Conservation (phyloP, 176 grass and related monocot species). For the Neostapfia colusana region DNA sequence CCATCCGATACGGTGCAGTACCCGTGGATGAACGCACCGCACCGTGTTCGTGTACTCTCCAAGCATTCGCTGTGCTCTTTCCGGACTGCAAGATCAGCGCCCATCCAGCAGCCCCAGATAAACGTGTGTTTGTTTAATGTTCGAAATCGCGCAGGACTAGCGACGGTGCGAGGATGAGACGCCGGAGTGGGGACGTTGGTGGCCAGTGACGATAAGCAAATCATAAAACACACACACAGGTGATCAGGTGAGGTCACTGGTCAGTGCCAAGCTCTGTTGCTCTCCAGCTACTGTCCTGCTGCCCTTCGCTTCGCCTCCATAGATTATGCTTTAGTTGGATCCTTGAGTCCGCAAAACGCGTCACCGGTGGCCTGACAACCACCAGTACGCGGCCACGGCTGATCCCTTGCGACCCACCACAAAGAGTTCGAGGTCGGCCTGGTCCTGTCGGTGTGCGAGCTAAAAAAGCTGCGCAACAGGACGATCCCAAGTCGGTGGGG, state of each 20-base stretch:
- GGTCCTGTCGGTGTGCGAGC: not conserved
- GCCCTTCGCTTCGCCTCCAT: not conserved
- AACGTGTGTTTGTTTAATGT: not conserved
- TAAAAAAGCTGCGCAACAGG: not conserved
- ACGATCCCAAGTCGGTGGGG: not conserved
- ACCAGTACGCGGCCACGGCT: not conserved
- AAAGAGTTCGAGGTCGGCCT: not conserved
- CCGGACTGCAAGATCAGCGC: not conserved
- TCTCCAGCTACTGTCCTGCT: not conserved
- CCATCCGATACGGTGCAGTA: not conserved
- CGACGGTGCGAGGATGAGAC: not conserved
- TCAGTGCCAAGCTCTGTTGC: conserved; percentile 7
- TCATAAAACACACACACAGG: too few relatives aligned
- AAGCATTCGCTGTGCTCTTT: not conserved
- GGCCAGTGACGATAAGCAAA: not conserved
- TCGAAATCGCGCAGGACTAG: not conserved
- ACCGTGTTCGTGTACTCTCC: not conserved
- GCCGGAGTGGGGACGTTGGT: not conserved
- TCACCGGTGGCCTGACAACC: not conserved
- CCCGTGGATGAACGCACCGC: not conserved
- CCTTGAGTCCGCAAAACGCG: not conserved
- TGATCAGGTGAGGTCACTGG: too few relatives aligned
- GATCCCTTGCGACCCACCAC: not conserved
- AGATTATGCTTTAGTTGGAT: not conserved
- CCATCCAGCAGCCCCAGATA: not conserved